These are phyloP conservation scores for Harringtonia aguacate DNA, from an alignment of 2,329 filamentous ascomycete genomes.

Conservation along the genomic window DNA sequence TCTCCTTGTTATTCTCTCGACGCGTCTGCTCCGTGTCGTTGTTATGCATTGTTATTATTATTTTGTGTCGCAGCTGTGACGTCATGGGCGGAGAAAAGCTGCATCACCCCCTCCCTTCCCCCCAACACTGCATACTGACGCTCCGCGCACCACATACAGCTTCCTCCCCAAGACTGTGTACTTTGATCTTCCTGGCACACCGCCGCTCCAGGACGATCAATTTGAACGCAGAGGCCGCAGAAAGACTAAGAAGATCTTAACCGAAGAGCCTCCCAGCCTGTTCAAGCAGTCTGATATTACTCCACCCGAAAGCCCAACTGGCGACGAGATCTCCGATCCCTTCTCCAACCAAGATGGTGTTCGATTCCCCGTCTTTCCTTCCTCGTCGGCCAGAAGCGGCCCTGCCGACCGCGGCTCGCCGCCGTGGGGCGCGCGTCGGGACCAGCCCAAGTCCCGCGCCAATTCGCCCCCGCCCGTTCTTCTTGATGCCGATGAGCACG, in stretches of 20 bases:
- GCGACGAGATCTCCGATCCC: conserved; percentile 33
- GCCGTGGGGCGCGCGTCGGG: conserved; percentile 63
- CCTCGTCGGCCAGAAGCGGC: conserved; percentile 44
- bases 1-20: too few species aligned
- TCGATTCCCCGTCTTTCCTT: conserved; percentile 41
- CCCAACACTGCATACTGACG: not conserved
- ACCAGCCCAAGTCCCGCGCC: conserved; percentile 69
- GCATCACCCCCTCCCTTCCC: too few species aligned
- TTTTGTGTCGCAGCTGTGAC: conserved; percentile 3
- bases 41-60: too few species aligned
- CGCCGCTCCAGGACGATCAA: conserved; percentile 20
- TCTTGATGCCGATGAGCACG: conserved; percentile 51
- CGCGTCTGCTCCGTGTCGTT: too few species aligned
- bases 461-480: conserved; percentile 67
- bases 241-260: conserved; percentile 11
- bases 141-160: conserved; percentile 35
- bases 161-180: conserved; percentile 89
- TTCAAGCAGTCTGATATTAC: conserved; percentile 39
- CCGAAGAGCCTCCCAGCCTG: conserved; percentile 37
- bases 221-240: conserved; percentile 12
- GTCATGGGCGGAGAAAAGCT: conserved; percentile 9
- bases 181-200: conserved; percentile 58
- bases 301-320: conserved; percentile 44
- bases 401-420: conserved; percentile 67
- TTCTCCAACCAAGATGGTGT: conserved; percentile 49